phyloP scores from a whole-genome alignment of 768 basidiomycete genomes.

The Mycena polygramma region DNA sequence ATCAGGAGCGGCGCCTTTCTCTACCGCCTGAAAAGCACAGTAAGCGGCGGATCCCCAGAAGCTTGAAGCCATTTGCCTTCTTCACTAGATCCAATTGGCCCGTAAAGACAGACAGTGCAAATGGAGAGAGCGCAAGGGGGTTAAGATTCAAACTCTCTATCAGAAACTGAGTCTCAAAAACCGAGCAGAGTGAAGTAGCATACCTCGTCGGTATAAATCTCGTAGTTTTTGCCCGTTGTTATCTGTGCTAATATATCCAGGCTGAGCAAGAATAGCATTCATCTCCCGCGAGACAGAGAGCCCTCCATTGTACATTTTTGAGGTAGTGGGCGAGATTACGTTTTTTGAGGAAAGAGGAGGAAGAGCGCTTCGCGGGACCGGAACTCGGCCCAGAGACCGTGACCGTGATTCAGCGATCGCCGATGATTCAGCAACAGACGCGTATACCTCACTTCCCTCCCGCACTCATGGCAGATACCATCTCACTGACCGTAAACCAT shows the following conservation, averaged over 20 bases:
- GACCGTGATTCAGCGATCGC: not conserved
- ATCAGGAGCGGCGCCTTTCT: slow-evolving; percentile 51
- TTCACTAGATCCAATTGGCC: slow-evolving; percentile 42
- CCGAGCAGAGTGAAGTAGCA: too few species aligned
- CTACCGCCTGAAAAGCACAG: slow-evolving; percentile 40
- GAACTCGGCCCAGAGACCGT: not conserved
- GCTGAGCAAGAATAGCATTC: slow-evolving; percentile 43
- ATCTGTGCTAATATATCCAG: slow-evolving; percentile 43
- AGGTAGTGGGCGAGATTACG: not conserved
- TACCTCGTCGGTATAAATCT: slow-evolving; percentile 46
- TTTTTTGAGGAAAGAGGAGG: not conserved
- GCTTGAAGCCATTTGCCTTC: slow-evolving; percentile 35
- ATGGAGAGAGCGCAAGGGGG: slow-evolving; percentile 42
- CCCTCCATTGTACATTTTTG: slow-evolving; percentile 40
- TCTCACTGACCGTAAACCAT: slow-evolving; percentile 53
- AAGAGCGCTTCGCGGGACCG: not conserved
- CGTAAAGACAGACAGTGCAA: slow-evolving; percentile 45
- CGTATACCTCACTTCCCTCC: not conserved
- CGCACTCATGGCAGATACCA: slow-evolving; percentile 29
- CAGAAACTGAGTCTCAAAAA: not conserved
- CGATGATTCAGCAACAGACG: not conserved
- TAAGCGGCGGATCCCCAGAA: not conserved
- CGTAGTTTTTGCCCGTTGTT: slow-evolving; percentile 47
- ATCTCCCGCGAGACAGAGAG: slow-evolving; percentile 47
- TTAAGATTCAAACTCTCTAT: slow-evolving; percentile 46